Evolutionary conservation across 129 eudicot genomes (phyloP).

Genomic region (Deinandra increscens): DNA sequence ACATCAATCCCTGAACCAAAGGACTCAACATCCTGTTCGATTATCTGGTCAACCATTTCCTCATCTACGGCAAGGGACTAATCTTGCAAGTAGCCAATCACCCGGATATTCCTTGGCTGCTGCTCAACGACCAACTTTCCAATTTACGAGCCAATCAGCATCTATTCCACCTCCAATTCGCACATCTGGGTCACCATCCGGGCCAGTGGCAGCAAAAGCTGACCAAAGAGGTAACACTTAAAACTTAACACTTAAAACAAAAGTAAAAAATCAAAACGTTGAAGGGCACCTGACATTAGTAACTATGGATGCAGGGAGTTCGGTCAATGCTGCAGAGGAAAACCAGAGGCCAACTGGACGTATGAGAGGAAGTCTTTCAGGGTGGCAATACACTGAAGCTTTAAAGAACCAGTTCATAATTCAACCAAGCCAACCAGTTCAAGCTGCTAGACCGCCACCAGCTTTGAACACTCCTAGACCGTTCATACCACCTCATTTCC

Average conservation of each 20-base stretch:
- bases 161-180: constrained; percentile 27
- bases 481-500: constrained; percentile 38
- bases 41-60: constrained; percentile 35
- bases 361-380: constrained; percentile 77
- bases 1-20: constrained; percentile 31
- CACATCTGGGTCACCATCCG: constrained; percentile 36
- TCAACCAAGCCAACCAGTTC: constrained; percentile 52
- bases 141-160: constrained; percentile 24
- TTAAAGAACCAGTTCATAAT: constrained; percentile 48
- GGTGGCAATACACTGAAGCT: constrained; percentile 58
- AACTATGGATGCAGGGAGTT: constrained; percentile 17
- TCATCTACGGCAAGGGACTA: constrained; percentile 37
- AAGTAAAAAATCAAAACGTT: not conserved
- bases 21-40: constrained; percentile 35
- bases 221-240: constrained; percentile 44
- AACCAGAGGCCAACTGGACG: constrained; percentile 81
- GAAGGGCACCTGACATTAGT: not conserved
- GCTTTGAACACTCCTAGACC: constrained; percentile 40
- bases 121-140: constrained; percentile 38
- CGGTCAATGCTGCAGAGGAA: constrained; percentile 38
- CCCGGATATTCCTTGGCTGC: constrained; percentile 26
- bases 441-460: constrained; percentile 51
- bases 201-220: constrained; percentile 23
- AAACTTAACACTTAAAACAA: not conserved
- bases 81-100: constrained; percentile 32